These are phyloP conservation scores for Drechmeria coniospora DNA, from an alignment of 2,329 filamentous ascomycete species.

Conservation along the genomic window DNA sequence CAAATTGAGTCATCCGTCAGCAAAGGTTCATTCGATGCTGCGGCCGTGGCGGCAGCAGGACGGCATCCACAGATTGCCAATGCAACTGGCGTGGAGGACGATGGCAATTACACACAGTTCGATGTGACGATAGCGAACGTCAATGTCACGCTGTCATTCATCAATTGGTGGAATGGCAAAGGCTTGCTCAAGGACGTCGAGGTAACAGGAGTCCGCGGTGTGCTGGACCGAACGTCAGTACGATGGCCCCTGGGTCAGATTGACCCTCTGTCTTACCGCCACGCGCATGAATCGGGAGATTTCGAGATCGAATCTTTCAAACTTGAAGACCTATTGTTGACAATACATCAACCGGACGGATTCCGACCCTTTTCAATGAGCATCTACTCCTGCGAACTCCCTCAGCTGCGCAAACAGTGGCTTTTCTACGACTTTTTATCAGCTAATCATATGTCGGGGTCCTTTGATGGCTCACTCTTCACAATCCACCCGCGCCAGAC, in stretches of 20 bases:
- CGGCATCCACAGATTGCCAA: slow-evolving; percentile 28
- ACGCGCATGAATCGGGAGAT: slow-evolving; percentile 78
- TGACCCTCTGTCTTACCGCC: slow-evolving; percentile 76
- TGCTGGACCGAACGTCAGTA: slow-evolving; percentile 79
- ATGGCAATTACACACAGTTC: slow-evolving; percentile 96
- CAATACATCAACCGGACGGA: slow-evolving; percentile 73
- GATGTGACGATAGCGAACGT: slow-evolving; percentile 90
- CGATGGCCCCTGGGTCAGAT: slow-evolving; percentile 46
- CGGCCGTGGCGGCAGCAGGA: slow-evolving; percentile 68
- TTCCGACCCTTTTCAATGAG: slow-evolving; percentile 94
- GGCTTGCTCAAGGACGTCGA: slow-evolving; percentile 84
- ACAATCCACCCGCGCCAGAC: slow-evolving; percentile 91
- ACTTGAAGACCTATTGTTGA: slow-evolving; percentile 82
- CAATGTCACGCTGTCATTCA: slow-evolving; percentile 89
- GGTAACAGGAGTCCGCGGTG: slow-evolving; percentile 81
- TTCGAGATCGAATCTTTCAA: slow-evolving; percentile 97
- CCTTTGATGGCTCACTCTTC: slow-evolving; percentile 88
- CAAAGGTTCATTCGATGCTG: slow-evolving; percentile 82
- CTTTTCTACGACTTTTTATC: slow-evolving; percentile 95
- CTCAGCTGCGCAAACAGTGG: slow-evolving; percentile 87
- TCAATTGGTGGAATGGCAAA: slow-evolving; percentile 99
- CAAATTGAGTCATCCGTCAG: slow-evolving; percentile 69
- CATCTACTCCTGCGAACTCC: slow-evolving; percentile 90
- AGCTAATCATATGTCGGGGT: slow-evolving; percentile 90
- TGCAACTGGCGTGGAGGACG: slow-evolving; percentile 41